phyloP scores from a whole-genome alignment of 257 asterid genomes.

The Penstemon davidsonii region DNA sequence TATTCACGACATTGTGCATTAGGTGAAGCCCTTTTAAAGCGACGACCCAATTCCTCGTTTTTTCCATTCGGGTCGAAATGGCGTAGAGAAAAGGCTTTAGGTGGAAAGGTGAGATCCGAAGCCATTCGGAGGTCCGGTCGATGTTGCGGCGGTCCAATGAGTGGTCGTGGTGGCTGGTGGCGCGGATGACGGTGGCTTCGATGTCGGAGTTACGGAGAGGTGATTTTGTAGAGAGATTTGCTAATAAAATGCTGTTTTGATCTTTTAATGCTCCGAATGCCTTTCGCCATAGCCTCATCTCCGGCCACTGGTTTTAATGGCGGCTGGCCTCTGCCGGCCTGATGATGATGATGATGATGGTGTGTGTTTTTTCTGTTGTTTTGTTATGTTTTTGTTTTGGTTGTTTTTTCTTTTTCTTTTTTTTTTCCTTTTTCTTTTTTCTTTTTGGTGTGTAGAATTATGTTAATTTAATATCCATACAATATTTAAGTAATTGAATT shows the following conservation, averaged over 20 bases:
- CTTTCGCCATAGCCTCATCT: slow-evolving; percentile 81
- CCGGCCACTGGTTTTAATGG: slow-evolving; percentile 7
- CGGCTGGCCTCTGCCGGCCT: slow-evolving; percentile 11
- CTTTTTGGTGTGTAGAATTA: too few species aligned
- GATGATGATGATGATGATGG: not conserved
- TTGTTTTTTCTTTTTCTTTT: not conserved
- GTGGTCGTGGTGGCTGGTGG: slow-evolving; percentile 65
- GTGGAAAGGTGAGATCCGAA: slow-evolving; percentile 63
- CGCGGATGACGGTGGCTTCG: slow-evolving; percentile 68
- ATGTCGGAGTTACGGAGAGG: slow-evolving; percentile 77
- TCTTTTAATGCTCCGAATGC: slow-evolving; percentile 69
- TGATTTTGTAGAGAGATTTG: slow-evolving; percentile 57
- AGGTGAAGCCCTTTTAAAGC: slow-evolving; percentile 75
- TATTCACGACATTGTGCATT: slow-evolving; percentile 55
- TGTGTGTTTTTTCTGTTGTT: not conserved
- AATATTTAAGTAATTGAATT: slow-evolving; percentile 25
- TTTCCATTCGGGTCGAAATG: slow-evolving; percentile 57
- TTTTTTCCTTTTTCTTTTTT: not conserved
- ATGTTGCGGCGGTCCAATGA: slow-evolving; percentile 43
- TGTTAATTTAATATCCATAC: not conserved
- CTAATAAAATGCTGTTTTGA: slow-evolving; percentile 61
- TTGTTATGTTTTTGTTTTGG: not conserved
- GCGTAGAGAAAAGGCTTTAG: slow-evolving; percentile 67
- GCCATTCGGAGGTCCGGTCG: slow-evolving; percentile 60
- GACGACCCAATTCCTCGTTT: slow-evolving; percentile 60